Evolutionary conservation across 805 yeast species (phyloP).

Genomic region (Candida dajiaensis): DNA sequence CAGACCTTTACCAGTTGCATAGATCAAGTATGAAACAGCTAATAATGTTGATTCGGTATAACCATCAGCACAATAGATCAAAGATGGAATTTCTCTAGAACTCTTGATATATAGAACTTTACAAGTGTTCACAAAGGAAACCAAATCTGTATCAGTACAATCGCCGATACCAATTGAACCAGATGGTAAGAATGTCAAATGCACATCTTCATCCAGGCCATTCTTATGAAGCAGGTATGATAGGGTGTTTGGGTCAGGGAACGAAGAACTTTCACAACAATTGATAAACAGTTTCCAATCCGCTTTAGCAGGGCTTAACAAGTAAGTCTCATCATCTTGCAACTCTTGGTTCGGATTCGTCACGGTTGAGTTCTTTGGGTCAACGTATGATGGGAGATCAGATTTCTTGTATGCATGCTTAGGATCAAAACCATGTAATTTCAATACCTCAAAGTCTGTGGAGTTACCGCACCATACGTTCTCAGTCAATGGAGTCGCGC

Average conservation of each 20-base stretch:
- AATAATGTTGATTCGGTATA: constrained; percentile 87
- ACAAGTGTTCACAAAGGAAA: constrained; percentile 62
- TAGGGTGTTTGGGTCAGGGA: constrained; percentile 42
- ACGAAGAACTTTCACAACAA: constrained; percentile 54
- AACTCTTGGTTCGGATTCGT: constrained; percentile 29
- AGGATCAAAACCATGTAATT: constrained; percentile 13
- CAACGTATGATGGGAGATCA: constrained; percentile 38
- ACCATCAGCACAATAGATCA: constrained; percentile 83
- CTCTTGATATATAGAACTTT: constrained; percentile 51
- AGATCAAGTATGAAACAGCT: constrained; percentile 64
- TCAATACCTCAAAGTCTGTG: constrained; percentile 53
- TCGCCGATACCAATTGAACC: constrained; percentile 80
- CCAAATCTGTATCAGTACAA: constrained; percentile 52
- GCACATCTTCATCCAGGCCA: constrained; percentile 15
- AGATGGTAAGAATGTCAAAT: constrained; percentile 72
- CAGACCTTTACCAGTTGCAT: constrained; percentile 51
- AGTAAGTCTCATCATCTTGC: constrained; percentile 13
- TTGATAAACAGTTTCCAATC: constrained; percentile 50
- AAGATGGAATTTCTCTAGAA: constrained; percentile 27
- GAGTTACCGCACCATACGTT: constrained; percentile 81
- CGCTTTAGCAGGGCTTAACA: constrained; percentile 46
- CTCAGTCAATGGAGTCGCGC: constrained; percentile 54
- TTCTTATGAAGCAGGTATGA: constrained; percentile 17
- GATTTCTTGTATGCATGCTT: constrained; percentile 4
- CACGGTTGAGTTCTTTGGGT: constrained; percentile 46